These are phyloP conservation scores for Kluyveromyces dobzhanskii DNA, from an alignment of 805 yeast genomes.

Conservation along the genomic window DNA sequence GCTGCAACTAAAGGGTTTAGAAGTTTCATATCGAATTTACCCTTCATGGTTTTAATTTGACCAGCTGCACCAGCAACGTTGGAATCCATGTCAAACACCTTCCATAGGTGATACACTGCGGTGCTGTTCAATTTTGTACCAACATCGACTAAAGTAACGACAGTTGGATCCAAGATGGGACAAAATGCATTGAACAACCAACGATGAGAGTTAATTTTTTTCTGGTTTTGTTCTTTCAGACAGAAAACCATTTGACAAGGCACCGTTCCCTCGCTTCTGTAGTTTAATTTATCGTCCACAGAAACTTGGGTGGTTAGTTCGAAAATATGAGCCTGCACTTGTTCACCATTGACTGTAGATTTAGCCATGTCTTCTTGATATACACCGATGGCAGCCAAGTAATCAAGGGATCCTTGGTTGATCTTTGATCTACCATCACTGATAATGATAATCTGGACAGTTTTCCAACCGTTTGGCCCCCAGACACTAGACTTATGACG, in stretches of 20 bases:
- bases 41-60: constrained; percentile 92
- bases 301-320: constrained; percentile 96
- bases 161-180: constrained; percentile 86
- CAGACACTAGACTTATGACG: constrained; percentile 78
- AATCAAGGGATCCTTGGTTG: constrained; percentile 74
- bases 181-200: constrained; percentile 96
- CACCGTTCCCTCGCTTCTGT: constrained; percentile 82
- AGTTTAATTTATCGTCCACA: constrained; percentile 78
- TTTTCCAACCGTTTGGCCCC: constrained; percentile 98
- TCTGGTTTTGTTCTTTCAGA: constrained; percentile 83
- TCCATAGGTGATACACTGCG: constrained; percentile 92
- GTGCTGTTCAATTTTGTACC: constrained; percentile 91
- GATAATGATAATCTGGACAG: constrained; percentile 83
- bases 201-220: constrained; percentile 94
- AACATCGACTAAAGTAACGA: constrained; percentile 84
- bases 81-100: constrained; percentile 91
- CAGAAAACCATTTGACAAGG: constrained; percentile 95
- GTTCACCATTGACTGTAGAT: constrained; percentile 83
- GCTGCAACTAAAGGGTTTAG: constrained; percentile 91
- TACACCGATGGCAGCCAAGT: constrained; percentile 89
- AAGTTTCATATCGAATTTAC: constrained; percentile 73
- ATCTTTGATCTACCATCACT: constrained; percentile 94
- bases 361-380: constrained; percentile 97
- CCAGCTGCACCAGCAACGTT: constrained; percentile 99
- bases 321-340: constrained; percentile 87